Base-by-base conservation (phyloP, 2,329 filamentous ascomycete species). In the Aciculosporium take region DNA sequence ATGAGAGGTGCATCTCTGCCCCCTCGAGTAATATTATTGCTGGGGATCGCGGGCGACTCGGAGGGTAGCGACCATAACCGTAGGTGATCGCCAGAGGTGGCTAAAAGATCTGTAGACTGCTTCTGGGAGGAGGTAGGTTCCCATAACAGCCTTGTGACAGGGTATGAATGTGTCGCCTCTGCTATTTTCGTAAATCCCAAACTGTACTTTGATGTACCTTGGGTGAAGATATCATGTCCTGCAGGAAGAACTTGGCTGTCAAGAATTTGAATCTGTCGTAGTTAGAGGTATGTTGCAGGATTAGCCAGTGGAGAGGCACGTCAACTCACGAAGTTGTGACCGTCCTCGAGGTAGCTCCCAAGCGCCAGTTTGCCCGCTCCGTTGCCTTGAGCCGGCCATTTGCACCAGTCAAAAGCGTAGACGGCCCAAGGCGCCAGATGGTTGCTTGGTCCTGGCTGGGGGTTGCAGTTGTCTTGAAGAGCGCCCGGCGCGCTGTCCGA, bases 331-430 rank as follows among this genome's bases (percentile, higher is more conserved):
- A 93, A 98, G 59, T 98, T 98, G 65, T 98, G 91, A 5, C 88
- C 89, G 62, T 98, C 91, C 64, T 98, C 91, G 39, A 96, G 67
- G 59, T 96, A 96, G 66, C 91, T 98, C 45, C 89, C 91, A 30
- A 98, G 72, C 10, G 91, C 91, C 52, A 98, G 74, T 63, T 96
- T 96, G 30, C 91, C 91, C 3, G 85, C 86, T 47, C 84, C 80
- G 50, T 79, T 79, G 53, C 64, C 79, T 54, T 86, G 77, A 2
- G 89, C 79, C 13, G 84, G 78, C 89, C 91, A 98, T 63, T 98
- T 98, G 68, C 91, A 98, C 91, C 91, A 98, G 65, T 98, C 91
- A 54, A 94, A 89, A 10, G 91, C 89, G 60, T 96, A 98, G 42
- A 94, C 80, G 12, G 87, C 82, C 86, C 91, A 98, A 0, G 89